A percentile compares a stretch with the other conserved stretches of the same genome.
Evolutionary conservation across 2,329 filamentous ascomycete genomes (phyloP).

Genomic region (Pseudocercospora musae): DNA sequence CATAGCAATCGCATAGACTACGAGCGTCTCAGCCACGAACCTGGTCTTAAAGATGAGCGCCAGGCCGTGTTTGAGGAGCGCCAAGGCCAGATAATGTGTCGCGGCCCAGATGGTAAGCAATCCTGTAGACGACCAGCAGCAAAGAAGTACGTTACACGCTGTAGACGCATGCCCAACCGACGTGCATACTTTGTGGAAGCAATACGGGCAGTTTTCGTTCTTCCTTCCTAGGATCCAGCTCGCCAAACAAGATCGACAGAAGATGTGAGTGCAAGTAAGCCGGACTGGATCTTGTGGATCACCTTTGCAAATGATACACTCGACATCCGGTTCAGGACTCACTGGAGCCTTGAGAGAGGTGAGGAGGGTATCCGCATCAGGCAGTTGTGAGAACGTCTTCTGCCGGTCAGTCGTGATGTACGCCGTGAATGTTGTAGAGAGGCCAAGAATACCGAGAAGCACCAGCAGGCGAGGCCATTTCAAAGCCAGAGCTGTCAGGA

Average conservation of each 20-base stretch:
- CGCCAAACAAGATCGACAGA: not conserved
- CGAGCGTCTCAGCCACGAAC: not conserved
- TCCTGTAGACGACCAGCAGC: not conserved
- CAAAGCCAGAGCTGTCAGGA: not conserved
- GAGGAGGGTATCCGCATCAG: not conserved
- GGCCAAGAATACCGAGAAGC: not conserved
- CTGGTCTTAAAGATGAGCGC: not conserved
- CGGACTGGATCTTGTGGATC: not conserved
- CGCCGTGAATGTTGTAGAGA: not conserved
- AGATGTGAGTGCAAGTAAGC: not conserved
- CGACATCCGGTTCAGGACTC: not conserved
- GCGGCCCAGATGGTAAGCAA: not conserved
- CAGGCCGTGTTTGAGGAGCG: not conserved
- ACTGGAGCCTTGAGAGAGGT: not conserved
- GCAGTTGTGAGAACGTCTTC: not conserved
- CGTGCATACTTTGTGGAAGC: not conserved
- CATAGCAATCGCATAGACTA: not conserved
- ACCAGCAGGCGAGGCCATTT: not conserved
- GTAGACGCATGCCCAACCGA: not conserved
- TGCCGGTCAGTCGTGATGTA: not conserved
- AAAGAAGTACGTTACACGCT: not conserved
- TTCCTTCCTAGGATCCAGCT: not conserved
- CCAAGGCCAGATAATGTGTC: not conserved
- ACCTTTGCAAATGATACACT: not conserved
- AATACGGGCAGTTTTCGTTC: not conserved